phyloP scores from a whole-genome alignment of 192 early-diverging fungal genomes.

The Umbelopsis sp. region DNA sequence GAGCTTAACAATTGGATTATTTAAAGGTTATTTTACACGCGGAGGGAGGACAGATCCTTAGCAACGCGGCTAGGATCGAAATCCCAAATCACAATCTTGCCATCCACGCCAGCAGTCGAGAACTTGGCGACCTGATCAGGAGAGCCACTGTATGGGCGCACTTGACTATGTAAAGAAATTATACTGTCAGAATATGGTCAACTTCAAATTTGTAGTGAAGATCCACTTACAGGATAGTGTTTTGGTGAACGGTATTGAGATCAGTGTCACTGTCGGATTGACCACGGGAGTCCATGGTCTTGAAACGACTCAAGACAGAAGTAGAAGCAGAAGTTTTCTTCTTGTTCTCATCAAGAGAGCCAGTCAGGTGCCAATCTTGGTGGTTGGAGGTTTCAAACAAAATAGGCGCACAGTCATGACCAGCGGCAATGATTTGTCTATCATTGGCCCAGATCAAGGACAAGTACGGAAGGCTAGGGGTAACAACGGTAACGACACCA shows the following conservation, averaged over 20 bases:
- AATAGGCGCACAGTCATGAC: slow-evolving; percentile 93
- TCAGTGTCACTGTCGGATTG: slow-evolving; percentile 72
- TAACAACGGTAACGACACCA: slow-evolving; percentile 58
- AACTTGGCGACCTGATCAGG: slow-evolving; percentile 64
- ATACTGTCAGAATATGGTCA: not conserved
- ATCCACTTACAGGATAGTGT: slow-evolving; percentile 83
- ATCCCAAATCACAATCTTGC: slow-evolving; percentile 82
- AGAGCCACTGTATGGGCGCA: slow-evolving; percentile 51
- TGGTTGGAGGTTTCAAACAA: slow-evolving; percentile 66
- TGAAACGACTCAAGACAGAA: slow-evolving; percentile 86
- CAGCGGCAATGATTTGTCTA: slow-evolving; percentile 79
- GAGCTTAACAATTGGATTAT: not conserved
- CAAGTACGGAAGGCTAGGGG: slow-evolving; percentile 72
- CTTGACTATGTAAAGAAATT: slow-evolving; percentile 17
- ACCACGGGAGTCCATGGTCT: slow-evolving; percentile 87
- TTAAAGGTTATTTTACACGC: slow-evolving; percentile 20
- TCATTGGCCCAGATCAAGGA: slow-evolving; percentile 80
- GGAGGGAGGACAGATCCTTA: slow-evolving; percentile 30
- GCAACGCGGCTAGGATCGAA: slow-evolving; percentile 42
- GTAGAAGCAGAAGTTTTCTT: slow-evolving; percentile 61
- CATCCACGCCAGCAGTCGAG: slow-evolving; percentile 81
- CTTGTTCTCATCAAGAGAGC: slow-evolving; percentile 80
- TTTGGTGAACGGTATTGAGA: slow-evolving; percentile 88
- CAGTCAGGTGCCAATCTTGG: slow-evolving; percentile 59
- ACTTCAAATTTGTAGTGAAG: slow-evolving; percentile 1